These are phyloP conservation scores for Paramecium primaurelia DNA, from an alignment of 73 alveolate genomes.

Conservation along the genomic window DNA sequence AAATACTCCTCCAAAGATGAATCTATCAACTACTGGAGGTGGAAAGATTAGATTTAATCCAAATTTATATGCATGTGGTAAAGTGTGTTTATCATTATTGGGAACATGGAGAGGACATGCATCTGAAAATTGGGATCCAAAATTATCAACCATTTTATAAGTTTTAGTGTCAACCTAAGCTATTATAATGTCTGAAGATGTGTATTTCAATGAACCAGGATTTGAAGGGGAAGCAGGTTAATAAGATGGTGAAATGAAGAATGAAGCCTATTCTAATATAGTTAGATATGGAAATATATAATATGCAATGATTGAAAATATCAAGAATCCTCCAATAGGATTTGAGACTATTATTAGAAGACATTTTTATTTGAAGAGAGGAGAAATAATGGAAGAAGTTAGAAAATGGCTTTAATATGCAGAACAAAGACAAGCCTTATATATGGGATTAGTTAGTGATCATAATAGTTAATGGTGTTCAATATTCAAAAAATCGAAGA, in stretches of 20 bases:
- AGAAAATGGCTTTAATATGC: slow-evolving; percentile 76
- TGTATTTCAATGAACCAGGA: slow-evolving; percentile 82
- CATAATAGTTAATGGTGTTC: slow-evolving; percentile 90
- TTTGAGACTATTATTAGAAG: slow-evolving; percentile 80
- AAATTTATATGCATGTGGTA: slow-evolving; percentile 78
- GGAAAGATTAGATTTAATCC: slow-evolving; percentile 84
- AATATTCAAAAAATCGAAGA: slow-evolving; percentile 69
- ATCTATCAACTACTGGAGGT: slow-evolving; percentile 76
- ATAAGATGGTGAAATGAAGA: slow-evolving; percentile 89
- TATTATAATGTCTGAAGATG: slow-evolving; percentile 81
- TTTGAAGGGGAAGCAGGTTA: slow-evolving; percentile 88
- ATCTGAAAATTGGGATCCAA: slow-evolving; percentile 86
- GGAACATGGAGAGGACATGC: slow-evolving; percentile 87
- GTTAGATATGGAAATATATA: slow-evolving; percentile 92
- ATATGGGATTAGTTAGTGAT: slow-evolving; percentile 87
- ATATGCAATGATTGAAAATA: slow-evolving; percentile 94
- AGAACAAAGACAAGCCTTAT: slow-evolving; percentile 74
- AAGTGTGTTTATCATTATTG: slow-evolving; percentile 79
- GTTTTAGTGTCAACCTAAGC: slow-evolving; percentile 77
- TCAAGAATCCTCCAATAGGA: slow-evolving; percentile 92
- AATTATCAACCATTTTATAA: slow-evolving; percentile 69
- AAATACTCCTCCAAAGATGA: slow-evolving; percentile 73
- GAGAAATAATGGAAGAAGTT: slow-evolving; percentile 76
- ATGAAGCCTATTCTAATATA: slow-evolving; percentile 91
- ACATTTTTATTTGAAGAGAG: slow-evolving; percentile 78